Evolutionary conservation across 2,329 filamentous ascomycete genomes (phyloP).

Genomic region (Alternaria incomplexa): DNA sequence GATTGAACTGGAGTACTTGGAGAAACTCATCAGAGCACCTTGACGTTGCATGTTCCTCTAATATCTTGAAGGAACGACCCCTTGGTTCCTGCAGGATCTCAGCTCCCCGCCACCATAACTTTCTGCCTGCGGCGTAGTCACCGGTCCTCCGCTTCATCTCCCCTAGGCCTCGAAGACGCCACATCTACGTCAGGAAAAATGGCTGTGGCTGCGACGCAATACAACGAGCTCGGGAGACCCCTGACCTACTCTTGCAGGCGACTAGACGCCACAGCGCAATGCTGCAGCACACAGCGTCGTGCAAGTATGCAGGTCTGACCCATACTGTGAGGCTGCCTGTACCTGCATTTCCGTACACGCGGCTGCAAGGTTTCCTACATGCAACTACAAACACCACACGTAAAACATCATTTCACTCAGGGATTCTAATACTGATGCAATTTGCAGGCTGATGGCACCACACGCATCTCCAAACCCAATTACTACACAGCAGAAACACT

Average conservation of each 20-base stretch:
- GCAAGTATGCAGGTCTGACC: neutral
- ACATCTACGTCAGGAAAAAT: neutral
- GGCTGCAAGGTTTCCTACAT: slow-evolving; percentile 2
- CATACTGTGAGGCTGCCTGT: neutral
- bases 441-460: neutral
- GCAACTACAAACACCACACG: neutral
- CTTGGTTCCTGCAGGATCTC: neutral
- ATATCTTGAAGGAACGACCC: neutral
- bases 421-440: neutral
- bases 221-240: neutral
- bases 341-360: slow-evolving; percentile 6
- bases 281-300: neutral
- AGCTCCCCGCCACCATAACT: neutral
- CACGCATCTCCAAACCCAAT: neutral
- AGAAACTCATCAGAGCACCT: neutral
- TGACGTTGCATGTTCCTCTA: neutral
- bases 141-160: neutral
- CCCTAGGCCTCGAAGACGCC: neutral
- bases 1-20: neutral
- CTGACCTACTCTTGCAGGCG: neutral
- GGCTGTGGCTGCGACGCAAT: neutral
- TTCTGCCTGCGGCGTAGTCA: neutral
- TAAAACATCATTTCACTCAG: neutral
- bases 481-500: neutral
- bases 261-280: neutral